These are phyloP conservation scores for Periconia macrospinosa DNA, from an alignment of 2,329 filamentous ascomycete species.

Conservation along the genomic window DNA sequence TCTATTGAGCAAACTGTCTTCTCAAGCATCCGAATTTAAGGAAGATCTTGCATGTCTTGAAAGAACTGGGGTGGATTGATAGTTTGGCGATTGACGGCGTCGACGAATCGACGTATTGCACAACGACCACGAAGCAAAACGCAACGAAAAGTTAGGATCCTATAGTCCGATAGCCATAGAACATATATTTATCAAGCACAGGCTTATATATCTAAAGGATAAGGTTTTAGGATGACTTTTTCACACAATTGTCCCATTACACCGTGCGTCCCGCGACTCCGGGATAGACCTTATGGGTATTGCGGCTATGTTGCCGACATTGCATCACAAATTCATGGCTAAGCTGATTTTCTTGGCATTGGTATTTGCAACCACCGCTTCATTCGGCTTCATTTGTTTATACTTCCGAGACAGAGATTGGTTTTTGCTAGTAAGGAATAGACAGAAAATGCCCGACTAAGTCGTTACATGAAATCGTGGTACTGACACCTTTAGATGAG, in stretches of 20 bases:
- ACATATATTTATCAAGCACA: conserved; percentile 4
- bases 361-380: no score
- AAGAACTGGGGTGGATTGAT: conserved; percentile 5
- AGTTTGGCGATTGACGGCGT: conserved; percentile 3
- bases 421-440: no score
- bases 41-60: conserved; percentile 2
- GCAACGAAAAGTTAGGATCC: conserved; percentile 3
- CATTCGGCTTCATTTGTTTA: no score
- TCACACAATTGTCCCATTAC: background rate
- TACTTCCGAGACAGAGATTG: no score
- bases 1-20: conserved; percentile 1
- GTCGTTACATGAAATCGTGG: no score
- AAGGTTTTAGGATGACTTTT: conserved; percentile 5
- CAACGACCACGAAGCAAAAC: conserved; percentile 3
- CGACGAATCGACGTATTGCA: conserved; percentile 6
- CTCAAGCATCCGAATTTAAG: conserved; percentile 3
- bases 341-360: no score
- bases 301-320: no score
- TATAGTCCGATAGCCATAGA: conserved; percentile 4
- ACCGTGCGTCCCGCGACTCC: conserved; percentile 3
- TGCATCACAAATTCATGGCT: no score
- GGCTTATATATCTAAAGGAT: conserved; percentile 1
- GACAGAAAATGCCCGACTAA: no score
- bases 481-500: no score
- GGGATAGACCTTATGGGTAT: conserved; percentile 1